These are phyloP conservation scores for Aspergillus carbonarius DNA, from an alignment of 2,329 filamentous ascomycete genomes.

Conservation along the genomic window DNA sequence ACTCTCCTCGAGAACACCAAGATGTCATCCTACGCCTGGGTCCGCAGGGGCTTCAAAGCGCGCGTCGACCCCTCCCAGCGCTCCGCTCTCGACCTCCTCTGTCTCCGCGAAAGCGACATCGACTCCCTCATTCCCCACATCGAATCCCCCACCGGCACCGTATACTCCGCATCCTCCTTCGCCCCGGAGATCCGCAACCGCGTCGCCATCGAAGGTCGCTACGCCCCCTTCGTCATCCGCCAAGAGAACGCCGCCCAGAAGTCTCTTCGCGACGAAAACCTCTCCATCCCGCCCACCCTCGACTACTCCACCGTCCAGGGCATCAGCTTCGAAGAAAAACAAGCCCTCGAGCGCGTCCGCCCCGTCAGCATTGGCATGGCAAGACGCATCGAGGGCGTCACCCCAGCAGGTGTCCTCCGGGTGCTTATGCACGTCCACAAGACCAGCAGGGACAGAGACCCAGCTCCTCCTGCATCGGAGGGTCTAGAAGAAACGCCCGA, in stretches of 20 bases:
- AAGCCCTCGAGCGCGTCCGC: constrained; percentile 65
- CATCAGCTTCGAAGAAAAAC: constrained; percentile 75
- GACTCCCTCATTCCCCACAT: constrained; percentile 59
- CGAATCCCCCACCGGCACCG: constrained; percentile 24
- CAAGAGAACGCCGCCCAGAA: constrained; percentile 66
- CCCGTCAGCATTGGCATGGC: constrained; percentile 90
- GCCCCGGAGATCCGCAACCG: constrained; percentile 61
- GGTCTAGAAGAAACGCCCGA: constrained; percentile 18
- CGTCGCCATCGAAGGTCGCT: constrained; percentile 77
- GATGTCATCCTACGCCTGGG: constrained; percentile 66
- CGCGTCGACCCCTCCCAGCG: constrained; percentile 66
- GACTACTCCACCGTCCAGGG: constrained; percentile 74
- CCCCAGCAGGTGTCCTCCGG: constrained; percentile 46
- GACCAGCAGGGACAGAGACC: background rate
- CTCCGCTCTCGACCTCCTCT: constrained; percentile 76
- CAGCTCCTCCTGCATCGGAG: constrained; percentile 1
- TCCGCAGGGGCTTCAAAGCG: constrained; percentile 66
- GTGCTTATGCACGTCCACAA: constrained; percentile 43
- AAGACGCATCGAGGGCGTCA: constrained; percentile 75
- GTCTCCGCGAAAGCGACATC: constrained; percentile 61
- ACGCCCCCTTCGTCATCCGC: constrained; percentile 79
- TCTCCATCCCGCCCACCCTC: constrained; percentile 70
- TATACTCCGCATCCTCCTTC: constrained; percentile 52
- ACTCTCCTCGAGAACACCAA: constrained; percentile 58
- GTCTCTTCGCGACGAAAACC: constrained; percentile 73